Evolutionary conservation across 2,329 filamentous ascomycete genomes (phyloP), one percentile per base, ranked within the genome.

Genomic region (Rutstroemia sp.): DNA sequence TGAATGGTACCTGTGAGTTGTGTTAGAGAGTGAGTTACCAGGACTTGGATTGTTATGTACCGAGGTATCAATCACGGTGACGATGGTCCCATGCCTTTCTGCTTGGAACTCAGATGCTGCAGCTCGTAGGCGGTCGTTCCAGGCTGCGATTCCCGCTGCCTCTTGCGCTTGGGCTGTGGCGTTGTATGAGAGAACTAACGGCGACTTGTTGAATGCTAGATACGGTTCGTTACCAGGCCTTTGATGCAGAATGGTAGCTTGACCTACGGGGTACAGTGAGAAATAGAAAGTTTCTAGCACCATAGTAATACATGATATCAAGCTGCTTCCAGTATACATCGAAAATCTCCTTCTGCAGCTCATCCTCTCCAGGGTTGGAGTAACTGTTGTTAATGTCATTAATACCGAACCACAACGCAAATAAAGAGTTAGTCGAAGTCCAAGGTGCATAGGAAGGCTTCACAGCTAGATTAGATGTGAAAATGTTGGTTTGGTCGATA

Each of bases 381-480:
- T 71, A 79, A 1, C 71, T 72, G 48, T 77, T 76, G 0, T 75
- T 75, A 2, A 81, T 71, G 58, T 78, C 78, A 55, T 80, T 80
- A 55, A 80, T 75, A 2, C 78, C 78, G 12, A 80, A 78, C 74
- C 77, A 80, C 5, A 80, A 62, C 0, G 71, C 72, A 50, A 77
- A 77, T 2, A 80, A 57, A 0, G 75, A 69, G 55, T 76, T 69
- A 2, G 60, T 57, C 4, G 68, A 63, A 0, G 63, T 68, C 74
- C 74, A 76, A 17, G 72, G 69, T 4, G 70, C 69, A 44, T 68
- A 64, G 5, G 62, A 63, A 3, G 70, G 69, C 2, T 64, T 61
- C 1, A 70, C 62, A 16, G 70, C 61, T 67, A 73, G 66, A 69
- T 65, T 67, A 16, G 57, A 57, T 48, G 58, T 61, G 54, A 78